Conservation (phyloP, 371 early-diverging fungal species). For the Edhazardia aedis region DNA sequence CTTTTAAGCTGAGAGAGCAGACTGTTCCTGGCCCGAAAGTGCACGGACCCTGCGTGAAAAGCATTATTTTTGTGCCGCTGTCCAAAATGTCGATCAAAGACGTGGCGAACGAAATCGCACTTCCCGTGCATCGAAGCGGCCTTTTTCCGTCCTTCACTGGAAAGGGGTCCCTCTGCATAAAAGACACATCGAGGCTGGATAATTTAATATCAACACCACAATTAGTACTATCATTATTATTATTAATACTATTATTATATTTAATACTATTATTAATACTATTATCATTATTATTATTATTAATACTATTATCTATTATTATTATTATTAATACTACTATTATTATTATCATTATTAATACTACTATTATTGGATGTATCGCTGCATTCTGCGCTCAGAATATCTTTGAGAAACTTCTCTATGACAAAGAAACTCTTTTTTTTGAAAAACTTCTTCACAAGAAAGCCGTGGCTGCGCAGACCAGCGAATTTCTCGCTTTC, state of each 20-base stretch:
- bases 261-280: no score
- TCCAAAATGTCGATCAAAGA: constrained; percentile 57
- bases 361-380: constrained; percentile 44
- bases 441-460: constrained; percentile 1
- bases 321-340: constrained; percentile 7
- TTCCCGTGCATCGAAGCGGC: constrained; percentile 81
- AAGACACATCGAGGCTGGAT: constrained; percentile 67
- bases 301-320: not conserved
- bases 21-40: constrained; percentile 92
- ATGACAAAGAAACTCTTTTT: constrained; percentile 17
- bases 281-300: no score
- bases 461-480: no score
- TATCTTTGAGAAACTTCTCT: constrained; percentile 49
- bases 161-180: constrained; percentile 90
- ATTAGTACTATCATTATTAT: constrained; percentile 1
- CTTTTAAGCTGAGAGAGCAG: constrained; percentile 67
- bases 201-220: not conserved
- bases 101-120: constrained; percentile 78
- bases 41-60: constrained; percentile 86
- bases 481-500: constrained; percentile 44
- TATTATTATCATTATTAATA: constrained; percentile 50
- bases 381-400: constrained; percentile 52
- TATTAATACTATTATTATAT: no score
- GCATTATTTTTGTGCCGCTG: constrained; percentile 54
- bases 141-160: constrained; percentile 74